phyloP scores from a whole-genome alignment of 208 protist genomes.

The Trypanosoma platydactyli region DNA sequence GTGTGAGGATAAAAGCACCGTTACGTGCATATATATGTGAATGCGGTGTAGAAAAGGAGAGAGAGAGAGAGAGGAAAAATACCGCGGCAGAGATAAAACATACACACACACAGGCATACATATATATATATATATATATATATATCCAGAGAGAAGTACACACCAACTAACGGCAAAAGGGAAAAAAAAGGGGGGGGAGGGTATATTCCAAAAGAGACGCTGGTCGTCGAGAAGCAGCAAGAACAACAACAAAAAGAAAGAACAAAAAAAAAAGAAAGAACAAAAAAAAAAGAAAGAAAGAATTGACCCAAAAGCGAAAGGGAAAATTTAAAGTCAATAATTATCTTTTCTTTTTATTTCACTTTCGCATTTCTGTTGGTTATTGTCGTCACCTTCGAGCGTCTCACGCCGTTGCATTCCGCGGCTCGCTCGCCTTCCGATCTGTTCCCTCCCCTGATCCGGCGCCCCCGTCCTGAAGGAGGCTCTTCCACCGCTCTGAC shows the following conservation, averaged over 20 bases:
- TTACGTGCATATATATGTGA: background rate
- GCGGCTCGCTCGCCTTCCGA: background rate
- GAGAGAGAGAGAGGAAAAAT: too few species aligned
- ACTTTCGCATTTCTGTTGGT: background rate
- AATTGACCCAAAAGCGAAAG: too few species aligned
- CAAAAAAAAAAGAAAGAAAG: conserved; percentile 13
- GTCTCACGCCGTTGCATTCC: background rate
- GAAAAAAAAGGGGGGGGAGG: too few species aligned
- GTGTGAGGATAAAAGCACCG: too few species aligned
- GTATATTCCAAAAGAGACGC: too few species aligned
- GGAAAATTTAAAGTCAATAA: too few species aligned
- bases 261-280: conserved; percentile 7
- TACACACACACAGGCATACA: conserved; percentile 11
- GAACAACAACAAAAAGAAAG: too few species aligned
- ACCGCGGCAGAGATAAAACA: too few species aligned
- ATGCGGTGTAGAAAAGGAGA: too few species aligned
- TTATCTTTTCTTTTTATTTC: background rate
- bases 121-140: background rate
- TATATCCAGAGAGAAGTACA: conserved; percentile 11
- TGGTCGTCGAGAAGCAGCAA: too few species aligned
- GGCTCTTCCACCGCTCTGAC: conserved; percentile 53
- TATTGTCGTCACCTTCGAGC: too few species aligned
- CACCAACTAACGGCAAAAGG: conserved; percentile 11
- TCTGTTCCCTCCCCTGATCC: conserved; percentile 28
- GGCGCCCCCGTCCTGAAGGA: conserved; percentile 33